These are phyloP conservation scores for Starmerella sirachaensis DNA, from an alignment of 805 yeast species.

Conservation along the genomic window DNA sequence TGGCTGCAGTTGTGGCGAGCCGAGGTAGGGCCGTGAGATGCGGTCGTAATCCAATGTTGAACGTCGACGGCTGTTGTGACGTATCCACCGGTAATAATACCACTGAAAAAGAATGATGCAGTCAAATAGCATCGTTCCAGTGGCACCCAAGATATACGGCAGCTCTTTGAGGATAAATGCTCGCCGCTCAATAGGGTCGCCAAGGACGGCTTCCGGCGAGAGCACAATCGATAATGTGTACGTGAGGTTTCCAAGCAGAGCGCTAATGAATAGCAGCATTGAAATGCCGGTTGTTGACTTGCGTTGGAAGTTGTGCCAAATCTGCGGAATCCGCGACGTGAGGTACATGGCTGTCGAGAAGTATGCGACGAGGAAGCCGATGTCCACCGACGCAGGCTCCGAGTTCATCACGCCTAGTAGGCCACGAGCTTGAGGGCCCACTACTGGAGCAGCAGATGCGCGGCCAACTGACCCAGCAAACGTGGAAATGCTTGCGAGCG, in stretches of 20 bases:
- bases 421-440: not conserved
- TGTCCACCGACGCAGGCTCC: not conserved
- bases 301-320: conserved; percentile 59
- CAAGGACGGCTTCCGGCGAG: conserved; percentile 35
- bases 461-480: conserved; percentile 10
- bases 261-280: conserved; percentile 65
- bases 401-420: not conserved
- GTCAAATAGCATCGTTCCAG: conserved; percentile 77
- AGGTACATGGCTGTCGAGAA: conserved; percentile 63
- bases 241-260: conserved; percentile 63
- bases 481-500: conserved; percentile 5
- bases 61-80: conserved; percentile 9
- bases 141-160: conserved; percentile 74
- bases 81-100: conserved; percentile 9
- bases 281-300: conserved; percentile 83
- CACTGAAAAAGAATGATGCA: conserved; percentile 33
- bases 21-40: conserved; percentile 16
- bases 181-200: conserved; percentile 29
- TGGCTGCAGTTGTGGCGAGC: conserved; percentile 4
- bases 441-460: conserved; percentile 8
- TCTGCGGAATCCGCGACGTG: conserved; percentile 72
- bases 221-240: conserved; percentile 68
- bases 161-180: conserved; percentile 54
- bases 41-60: conserved; percentile 12
- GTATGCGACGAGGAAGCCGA: conserved; percentile 59